phyloP scores from a whole-genome alignment of 345 rosid species.

The Populus davidiana region DNA sequence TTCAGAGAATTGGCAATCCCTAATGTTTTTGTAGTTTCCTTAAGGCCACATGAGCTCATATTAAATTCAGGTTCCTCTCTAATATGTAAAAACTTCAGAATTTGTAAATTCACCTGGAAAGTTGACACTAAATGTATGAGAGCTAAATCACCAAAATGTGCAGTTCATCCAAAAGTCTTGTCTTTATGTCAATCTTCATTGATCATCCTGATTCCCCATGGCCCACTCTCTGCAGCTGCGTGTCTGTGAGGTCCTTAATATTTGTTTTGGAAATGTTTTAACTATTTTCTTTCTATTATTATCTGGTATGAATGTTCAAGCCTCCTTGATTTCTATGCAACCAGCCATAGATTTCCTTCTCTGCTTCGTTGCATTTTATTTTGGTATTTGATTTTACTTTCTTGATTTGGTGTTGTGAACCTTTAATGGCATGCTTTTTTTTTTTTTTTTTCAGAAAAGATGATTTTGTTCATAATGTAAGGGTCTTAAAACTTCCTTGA shows the following conservation, averaged over 20 bases:
- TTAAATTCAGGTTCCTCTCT: background rate
- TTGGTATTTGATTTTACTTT: background rate
- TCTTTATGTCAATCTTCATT: background rate
- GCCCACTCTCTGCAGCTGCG: background rate
- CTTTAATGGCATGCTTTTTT: background rate
- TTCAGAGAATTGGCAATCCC: background rate
- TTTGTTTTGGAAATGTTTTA: background rate
- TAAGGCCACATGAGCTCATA: background rate
- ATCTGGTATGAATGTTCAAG: background rate
- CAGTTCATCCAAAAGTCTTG: background rate
- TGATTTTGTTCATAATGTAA: background rate
- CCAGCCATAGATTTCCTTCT: background rate
- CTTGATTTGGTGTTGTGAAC: background rate
- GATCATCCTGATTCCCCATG: background rate
- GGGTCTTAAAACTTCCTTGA: constrained; percentile 6
- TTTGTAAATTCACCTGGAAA: background rate
- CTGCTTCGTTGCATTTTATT: background rate
- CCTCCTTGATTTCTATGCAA: background rate
- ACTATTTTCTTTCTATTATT: background rate
- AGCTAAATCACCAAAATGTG: background rate
- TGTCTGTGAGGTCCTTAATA: background rate
- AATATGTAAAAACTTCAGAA: background rate
- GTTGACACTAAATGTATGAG: background rate
- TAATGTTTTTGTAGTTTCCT: background rate
- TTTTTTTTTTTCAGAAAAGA: background rate